A percentile compares a stretch with the other conserved stretches of the same genome.
Conservation (phyloP, 192 early-diverging fungal species). For the Phlyctochytrium arcticum region DNA sequence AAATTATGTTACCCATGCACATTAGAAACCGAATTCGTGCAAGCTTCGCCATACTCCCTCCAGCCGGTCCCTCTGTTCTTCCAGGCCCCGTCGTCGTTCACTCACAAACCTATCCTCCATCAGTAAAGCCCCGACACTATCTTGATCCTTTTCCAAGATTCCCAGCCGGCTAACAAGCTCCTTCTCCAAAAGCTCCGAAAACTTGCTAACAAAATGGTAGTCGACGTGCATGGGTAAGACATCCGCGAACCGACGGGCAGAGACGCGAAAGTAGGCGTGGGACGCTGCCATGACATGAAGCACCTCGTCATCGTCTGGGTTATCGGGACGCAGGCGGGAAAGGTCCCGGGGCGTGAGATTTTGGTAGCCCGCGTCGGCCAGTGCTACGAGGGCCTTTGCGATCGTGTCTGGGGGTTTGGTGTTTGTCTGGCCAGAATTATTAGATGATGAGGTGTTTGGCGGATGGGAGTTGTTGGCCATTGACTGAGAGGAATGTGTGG, state of each 20-base stretch:
- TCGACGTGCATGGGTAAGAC: slow-evolving; percentile 39
- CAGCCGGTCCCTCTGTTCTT: slow-evolving; percentile 33
- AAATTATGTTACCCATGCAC: no score
- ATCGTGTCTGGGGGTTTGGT: slow-evolving; percentile 22
- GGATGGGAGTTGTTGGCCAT: neutral
- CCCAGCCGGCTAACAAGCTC: slow-evolving; percentile 37
- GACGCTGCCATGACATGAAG: slow-evolving; percentile 38
- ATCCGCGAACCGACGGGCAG: slow-evolving; percentile 30
- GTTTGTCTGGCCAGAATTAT: neutral
- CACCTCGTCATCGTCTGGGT: slow-evolving; percentile 31
- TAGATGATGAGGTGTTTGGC: neutral
- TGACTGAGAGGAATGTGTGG: neutral
- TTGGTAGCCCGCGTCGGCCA: slow-evolving; percentile 37
- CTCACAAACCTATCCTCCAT: slow-evolving; percentile 34
- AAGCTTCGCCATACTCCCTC: slow-evolving; percentile 35
- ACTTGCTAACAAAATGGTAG: slow-evolving; percentile 36
- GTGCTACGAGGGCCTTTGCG: slow-evolving; percentile 36
- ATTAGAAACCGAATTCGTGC: slow-evolving; percentile 36
- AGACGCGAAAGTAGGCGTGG: slow-evolving; percentile 36
- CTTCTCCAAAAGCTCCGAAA: slow-evolving; percentile 40
- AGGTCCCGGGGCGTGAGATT: slow-evolving; percentile 33
- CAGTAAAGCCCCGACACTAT: slow-evolving; percentile 24
- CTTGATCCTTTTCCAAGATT: slow-evolving; percentile 34
- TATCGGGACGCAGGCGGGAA: slow-evolving; percentile 17
- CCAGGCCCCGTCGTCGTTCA: slow-evolving; percentile 26